Percentiles rank a stretch among this genome's conserved stretches.
These are phyloP conservation scores for Boletus barrowsii DNA, from an alignment of 768 basidiomycete species.

Conservation along the genomic window DNA sequence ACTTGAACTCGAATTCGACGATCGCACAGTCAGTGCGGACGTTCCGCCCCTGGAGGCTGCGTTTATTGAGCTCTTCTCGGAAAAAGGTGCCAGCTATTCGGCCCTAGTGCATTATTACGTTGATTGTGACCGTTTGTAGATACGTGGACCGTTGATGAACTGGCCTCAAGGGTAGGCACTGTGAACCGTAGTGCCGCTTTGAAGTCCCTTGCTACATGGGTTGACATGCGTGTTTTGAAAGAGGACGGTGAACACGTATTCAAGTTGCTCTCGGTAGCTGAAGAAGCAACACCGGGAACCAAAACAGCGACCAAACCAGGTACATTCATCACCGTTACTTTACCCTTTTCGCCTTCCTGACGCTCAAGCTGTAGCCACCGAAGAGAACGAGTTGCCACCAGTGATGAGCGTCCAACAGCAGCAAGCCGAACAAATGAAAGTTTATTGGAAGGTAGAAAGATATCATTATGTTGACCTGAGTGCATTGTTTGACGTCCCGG, in stretches of 20 bases:
- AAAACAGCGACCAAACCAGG: conserved; percentile 25
- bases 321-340: conserved; percentile 2
- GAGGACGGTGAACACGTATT: conserved; percentile 61
- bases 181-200: conserved; percentile 62
- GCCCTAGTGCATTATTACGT: background rate
- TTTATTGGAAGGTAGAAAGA: conserved; percentile 76
- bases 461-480: background rate
- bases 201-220: conserved; percentile 81
- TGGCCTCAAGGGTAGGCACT: conserved; percentile 60
- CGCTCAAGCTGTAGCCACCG: conserved; percentile 19
- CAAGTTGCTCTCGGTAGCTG: conserved; percentile 59
- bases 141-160: conserved; percentile 67
- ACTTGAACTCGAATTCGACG: conserved; percentile 77
- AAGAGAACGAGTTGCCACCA: conserved; percentile 47
- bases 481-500: conserved; percentile 1
- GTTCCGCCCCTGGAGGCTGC: conserved; percentile 90
- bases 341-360: background rate
- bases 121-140: conserved; percentile 36
- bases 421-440: conserved; percentile 80
- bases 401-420: conserved; percentile 64
- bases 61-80: conserved; percentile 81
- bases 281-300: conserved; percentile 38
- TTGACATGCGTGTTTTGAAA: conserved; percentile 75
- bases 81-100: conserved; percentile 46
- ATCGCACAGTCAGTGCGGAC: conserved; percentile 70